Conservation (phyloP, 2,329 filamentous ascomycete species). For the Trichophyton verrucosum region DNA sequence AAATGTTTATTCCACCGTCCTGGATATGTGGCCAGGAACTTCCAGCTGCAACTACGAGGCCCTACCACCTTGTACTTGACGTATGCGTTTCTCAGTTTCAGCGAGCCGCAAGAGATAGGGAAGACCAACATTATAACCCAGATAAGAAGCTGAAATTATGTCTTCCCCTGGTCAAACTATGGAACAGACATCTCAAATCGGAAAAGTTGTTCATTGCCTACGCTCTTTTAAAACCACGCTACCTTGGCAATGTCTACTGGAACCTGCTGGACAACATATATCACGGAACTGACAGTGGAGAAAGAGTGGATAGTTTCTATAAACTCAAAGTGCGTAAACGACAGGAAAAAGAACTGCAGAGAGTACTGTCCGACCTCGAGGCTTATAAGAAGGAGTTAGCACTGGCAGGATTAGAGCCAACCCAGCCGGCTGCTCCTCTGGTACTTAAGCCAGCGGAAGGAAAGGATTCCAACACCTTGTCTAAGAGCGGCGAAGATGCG, state of each 20-base stretch:
- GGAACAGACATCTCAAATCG: neutral
- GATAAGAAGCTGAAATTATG: neutral
- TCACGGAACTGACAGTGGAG: conserved; percentile 2
- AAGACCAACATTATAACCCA: neutral
- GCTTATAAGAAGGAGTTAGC: conserved; percentile 2
- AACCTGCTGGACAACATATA: conserved; percentile 6
- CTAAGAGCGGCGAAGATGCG: neutral
- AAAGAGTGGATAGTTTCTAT: neutral
- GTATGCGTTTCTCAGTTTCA: neutral
- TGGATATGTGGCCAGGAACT: conserved; percentile 6
- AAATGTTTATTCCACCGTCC: conserved; percentile 8
- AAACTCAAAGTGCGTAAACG: neutral
- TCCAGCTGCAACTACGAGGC: neutral
- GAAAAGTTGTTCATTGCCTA: conserved; percentile 4
- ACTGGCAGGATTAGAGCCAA: conserved; percentile 1
- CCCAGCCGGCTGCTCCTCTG: neutral
- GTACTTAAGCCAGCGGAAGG: neutral
- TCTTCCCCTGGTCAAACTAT: neutral
- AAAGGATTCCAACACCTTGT: neutral
- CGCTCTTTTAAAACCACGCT: conserved; percentile 7
- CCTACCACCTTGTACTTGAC: neutral
- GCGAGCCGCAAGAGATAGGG: neutral
- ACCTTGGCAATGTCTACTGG: conserved; percentile 10
- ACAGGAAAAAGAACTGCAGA: neutral
- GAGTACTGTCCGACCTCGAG: conserved; percentile 5